phyloP scores from a whole-genome alignment of 2,329 filamentous ascomycete species.

The Pseudocercospora crystallina region DNA sequence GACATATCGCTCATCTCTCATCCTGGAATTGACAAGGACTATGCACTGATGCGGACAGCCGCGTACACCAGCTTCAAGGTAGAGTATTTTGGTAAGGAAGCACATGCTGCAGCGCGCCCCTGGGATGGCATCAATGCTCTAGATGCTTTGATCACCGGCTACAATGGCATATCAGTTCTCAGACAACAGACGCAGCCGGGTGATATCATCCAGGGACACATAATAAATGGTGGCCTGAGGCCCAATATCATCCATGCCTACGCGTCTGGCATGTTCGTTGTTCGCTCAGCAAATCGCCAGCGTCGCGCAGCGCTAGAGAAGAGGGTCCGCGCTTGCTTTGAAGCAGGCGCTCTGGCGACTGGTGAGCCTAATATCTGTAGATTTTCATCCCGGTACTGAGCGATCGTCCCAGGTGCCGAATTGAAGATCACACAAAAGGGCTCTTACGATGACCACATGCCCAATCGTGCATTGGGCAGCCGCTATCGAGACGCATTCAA shows the following conservation, averaged over 20 bases:
- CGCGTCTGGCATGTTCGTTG: slow-evolving; percentile 38
- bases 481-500: slow-evolving; percentile 33
- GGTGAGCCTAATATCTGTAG: neutral
- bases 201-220: slow-evolving; percentile 39
- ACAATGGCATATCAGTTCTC: slow-evolving; percentile 37
- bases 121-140: slow-evolving; percentile 37
- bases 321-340: slow-evolving; percentile 44
- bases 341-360: slow-evolving; percentile 43
- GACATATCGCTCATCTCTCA: slow-evolving; percentile 38
- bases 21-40: slow-evolving; percentile 40
- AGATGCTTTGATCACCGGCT: slow-evolving; percentile 35
- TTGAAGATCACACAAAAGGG: slow-evolving; percentile 45
- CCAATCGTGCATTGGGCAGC: slow-evolving; percentile 4
- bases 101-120: slow-evolving; percentile 37
- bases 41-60: slow-evolving; percentile 48
- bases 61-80: slow-evolving; percentile 50
- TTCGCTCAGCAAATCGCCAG: slow-evolving; percentile 34
- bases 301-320: slow-evolving; percentile 34
- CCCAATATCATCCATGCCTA: slow-evolving; percentile 45
- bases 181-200: slow-evolving; percentile 42
- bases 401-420: slow-evolving; percentile 42
- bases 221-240: slow-evolving; percentile 30
- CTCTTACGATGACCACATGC: slow-evolving; percentile 53
- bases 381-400: neutral
- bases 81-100: slow-evolving; percentile 48